phyloP scores from a whole-genome alignment of 1,284 basidiomycete species.

The Tetrapyrgos nigripes region DNA sequence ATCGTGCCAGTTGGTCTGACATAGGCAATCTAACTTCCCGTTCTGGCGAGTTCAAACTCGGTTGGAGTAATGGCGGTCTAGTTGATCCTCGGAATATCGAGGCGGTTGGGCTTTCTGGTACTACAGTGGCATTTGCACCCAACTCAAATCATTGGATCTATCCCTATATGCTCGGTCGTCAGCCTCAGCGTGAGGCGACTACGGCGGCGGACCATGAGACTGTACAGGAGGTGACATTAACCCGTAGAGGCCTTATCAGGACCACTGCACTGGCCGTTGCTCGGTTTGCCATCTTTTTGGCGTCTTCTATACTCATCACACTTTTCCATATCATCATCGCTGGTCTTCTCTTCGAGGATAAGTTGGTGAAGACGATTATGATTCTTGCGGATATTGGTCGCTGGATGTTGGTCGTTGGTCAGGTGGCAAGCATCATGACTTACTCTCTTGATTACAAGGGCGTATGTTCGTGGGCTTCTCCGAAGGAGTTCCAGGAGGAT shows the following conservation, averaged over 20 bases:
- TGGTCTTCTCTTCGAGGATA: slow-evolving; percentile 7
- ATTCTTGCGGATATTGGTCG: slow-evolving; percentile 12
- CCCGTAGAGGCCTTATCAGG: slow-evolving; percentile 3
- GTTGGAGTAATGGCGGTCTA: not conserved
- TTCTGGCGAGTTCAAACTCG: not conserved
- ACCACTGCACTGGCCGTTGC: slow-evolving; percentile 7
- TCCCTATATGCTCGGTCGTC: slow-evolving; percentile 9
- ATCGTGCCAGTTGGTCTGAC: slow-evolving; percentile 1
- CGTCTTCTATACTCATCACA: slow-evolving; percentile 1
- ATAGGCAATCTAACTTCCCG: not conserved
- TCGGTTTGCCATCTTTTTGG: slow-evolving; percentile 11
- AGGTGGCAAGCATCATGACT: slow-evolving; percentile 9
- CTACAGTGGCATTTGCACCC: not conserved
- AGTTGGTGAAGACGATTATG: not conserved
- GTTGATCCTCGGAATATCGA: not conserved
- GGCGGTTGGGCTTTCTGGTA: not conserved
- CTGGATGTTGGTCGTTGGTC: slow-evolving; percentile 11
- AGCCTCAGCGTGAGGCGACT: not conserved
- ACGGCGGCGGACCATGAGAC: not conserved
- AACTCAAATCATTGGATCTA: slow-evolving; percentile 13
- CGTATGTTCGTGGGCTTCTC: slow-evolving; percentile 10
- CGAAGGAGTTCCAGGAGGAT: not conserved
- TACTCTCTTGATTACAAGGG: slow-evolving; percentile 15
- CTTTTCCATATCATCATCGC: slow-evolving; percentile 8
- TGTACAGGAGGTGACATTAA: not conserved